Evolutionary conservation across 352 stramenopile genomes (phyloP).

Genomic region (Globisporangium parvum): DNA sequence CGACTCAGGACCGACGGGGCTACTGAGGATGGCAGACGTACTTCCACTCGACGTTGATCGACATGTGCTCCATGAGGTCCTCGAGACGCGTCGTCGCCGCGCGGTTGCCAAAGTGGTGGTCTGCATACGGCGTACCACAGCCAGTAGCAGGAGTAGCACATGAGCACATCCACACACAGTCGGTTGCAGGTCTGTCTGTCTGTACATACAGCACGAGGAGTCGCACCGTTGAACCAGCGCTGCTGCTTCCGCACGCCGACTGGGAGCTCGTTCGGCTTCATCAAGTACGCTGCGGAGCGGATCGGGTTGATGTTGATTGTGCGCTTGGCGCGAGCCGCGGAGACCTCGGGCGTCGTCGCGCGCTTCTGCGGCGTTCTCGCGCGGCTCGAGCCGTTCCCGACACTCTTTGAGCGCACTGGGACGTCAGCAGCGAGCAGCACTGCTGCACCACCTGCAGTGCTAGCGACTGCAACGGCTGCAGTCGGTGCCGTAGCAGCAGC

Average conservation of each 20-base stretch:
- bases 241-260: constrained; percentile 68
- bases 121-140: too few species aligned
- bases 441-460: neutral
- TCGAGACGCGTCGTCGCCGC: constrained; percentile 62
- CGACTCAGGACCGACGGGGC: neutral
- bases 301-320: constrained; percentile 81
- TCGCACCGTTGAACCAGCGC: constrained; percentile 80
- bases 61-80: constrained; percentile 86
- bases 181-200: too few species aligned
- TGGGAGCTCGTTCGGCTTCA: constrained; percentile 63
- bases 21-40: constrained; percentile 11
- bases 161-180: neutral
- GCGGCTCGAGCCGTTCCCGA: constrained; percentile 53
- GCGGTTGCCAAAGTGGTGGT: constrained; percentile 82
- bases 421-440: constrained; percentile 5
- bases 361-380: constrained; percentile 64
- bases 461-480: neutral
- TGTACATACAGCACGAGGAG: too few species aligned
- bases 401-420: constrained; percentile 40
- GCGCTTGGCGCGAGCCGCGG: constrained; percentile 54
- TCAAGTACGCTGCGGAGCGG: constrained; percentile 54
- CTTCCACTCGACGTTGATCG: constrained; percentile 83
- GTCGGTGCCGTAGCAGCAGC: constrained; percentile 4
- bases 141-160: too few species aligned
- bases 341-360: constrained; percentile 32